phyloP scores from a whole-genome alignment of 176 grass and related monocot genomes.

The Melocanna baccifera region DNA sequence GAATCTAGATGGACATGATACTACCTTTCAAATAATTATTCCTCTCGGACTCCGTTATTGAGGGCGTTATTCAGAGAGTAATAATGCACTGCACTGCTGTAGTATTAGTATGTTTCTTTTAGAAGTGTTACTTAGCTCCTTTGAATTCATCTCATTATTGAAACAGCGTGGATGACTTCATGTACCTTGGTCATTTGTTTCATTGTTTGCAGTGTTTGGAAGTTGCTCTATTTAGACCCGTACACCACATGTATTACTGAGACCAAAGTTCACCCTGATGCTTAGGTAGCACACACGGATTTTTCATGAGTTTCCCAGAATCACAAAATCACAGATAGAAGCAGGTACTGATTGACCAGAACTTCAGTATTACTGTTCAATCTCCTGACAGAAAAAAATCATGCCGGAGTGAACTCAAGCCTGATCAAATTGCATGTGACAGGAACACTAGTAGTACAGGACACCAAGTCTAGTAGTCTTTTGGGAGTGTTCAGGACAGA shows the following conservation, averaged over 20 bases:
- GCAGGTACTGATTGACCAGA: neutral
- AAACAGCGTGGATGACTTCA: neutral
- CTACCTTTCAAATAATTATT: neutral
- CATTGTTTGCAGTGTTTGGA: neutral
- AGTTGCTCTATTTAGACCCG: neutral
- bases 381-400: neutral
- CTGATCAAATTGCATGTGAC: neutral
- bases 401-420: neutral
- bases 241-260: neutral
- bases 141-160: neutral
- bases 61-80: neutral
- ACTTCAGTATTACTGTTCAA: neutral
- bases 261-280: neutral
- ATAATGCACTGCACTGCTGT: neutral
- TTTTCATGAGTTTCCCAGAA: neutral
- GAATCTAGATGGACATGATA: neutral
- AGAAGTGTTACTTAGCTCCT: neutral
- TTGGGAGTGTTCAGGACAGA: neutral
- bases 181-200: neutral
- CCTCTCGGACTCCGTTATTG: neutral
- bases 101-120: neutral
- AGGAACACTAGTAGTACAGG: neutral
- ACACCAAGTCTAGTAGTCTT: constrained; percentile 1
- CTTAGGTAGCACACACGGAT: neutral
- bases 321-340: neutral